These are phyloP conservation scores for Beta corolliflora DNA, from an alignment of 179 eudicot species.

Conservation along the genomic window DNA sequence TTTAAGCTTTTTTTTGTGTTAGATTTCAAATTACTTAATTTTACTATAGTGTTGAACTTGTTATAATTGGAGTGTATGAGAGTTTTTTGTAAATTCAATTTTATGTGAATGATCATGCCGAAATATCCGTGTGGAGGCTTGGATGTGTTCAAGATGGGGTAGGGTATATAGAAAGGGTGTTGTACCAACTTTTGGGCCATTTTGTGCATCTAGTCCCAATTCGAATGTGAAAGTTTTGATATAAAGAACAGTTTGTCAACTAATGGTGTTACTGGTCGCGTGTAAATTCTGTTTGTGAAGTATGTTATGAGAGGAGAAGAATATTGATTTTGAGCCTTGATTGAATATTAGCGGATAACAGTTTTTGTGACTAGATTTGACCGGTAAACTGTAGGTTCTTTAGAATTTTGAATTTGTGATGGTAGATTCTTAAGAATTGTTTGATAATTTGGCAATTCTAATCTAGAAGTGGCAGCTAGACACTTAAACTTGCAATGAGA, in stretches of 20 bases:
- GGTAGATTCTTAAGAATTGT: neutral
- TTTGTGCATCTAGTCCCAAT: neutral
- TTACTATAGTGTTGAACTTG: neutral
- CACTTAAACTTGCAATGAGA: neutral
- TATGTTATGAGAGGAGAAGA: neutral
- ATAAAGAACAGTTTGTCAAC: too few species aligned
- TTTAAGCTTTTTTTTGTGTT: neutral
- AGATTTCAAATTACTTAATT: neutral
- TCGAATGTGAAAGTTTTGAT: neutral
- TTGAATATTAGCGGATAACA: neutral
- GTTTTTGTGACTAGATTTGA: neutral
- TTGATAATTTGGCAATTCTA: neutral
- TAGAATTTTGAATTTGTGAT: too few species aligned
- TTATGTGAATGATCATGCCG: slow-evolving; percentile 1
- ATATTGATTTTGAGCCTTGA: neutral
- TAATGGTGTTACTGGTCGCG: too few species aligned
- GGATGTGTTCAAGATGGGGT: neutral
- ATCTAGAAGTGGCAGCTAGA: neutral
- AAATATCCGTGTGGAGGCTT: neutral
- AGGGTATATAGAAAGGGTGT: neutral
- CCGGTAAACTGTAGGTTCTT: too few species aligned
- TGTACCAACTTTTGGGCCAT: neutral
- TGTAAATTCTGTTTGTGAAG: neutral
- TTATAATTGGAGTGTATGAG: neutral
- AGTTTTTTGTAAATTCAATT: neutral